A percentile compares a stretch with the other conserved stretches of the same genome.
Evolutionary conservation across 257 asterid genomes (phyloP).

Genomic region (Voacanga thouarsii): DNA sequence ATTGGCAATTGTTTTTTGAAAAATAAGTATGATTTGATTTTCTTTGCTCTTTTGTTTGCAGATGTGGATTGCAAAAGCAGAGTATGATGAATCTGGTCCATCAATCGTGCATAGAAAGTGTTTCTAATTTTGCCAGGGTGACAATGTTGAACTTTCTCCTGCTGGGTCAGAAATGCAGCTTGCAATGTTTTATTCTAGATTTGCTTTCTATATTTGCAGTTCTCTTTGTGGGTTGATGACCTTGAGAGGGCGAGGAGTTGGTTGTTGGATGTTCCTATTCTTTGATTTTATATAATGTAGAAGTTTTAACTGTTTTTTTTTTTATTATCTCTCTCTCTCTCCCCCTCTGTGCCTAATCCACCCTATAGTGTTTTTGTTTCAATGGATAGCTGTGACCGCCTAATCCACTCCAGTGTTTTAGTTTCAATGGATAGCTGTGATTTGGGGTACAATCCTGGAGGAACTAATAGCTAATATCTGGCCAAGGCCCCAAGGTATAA

Average conservation of each 20-base stretch:
- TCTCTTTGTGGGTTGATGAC: slow-evolving; percentile 31
- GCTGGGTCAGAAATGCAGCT: slow-evolving; percentile 32
- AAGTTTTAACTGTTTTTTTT: slow-evolving; percentile 29
- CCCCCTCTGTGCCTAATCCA: too few relatives aligned
- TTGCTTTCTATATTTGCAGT: slow-evolving; percentile 28
- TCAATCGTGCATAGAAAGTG: slow-evolving; percentile 38
- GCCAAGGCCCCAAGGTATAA: background rate
- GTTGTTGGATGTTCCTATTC: slow-evolving; percentile 40
- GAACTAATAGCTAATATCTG: background rate
- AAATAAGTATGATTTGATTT: background rate
- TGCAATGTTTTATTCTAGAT: slow-evolving; percentile 30
- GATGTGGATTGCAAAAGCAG: slow-evolving; percentile 47
- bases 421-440: background rate
- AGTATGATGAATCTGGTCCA: slow-evolving; percentile 39
- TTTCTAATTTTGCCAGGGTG: slow-evolving; percentile 24
- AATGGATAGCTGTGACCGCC: too few relatives aligned
- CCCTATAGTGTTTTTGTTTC: too few relatives aligned
- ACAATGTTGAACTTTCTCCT: slow-evolving; percentile 19
- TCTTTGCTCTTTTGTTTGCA: slow-evolving; percentile 12
- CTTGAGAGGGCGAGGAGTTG: slow-evolving; percentile 34
- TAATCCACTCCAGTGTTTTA: too few relatives aligned
- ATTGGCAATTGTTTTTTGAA: background rate
- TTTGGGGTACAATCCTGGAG: background rate
- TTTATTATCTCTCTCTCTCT: background rate
- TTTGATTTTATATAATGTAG: slow-evolving; percentile 35